Base-by-base conservation (phyloP, 345 rosid genomes). In the Nephelium lappaceum region DNA sequence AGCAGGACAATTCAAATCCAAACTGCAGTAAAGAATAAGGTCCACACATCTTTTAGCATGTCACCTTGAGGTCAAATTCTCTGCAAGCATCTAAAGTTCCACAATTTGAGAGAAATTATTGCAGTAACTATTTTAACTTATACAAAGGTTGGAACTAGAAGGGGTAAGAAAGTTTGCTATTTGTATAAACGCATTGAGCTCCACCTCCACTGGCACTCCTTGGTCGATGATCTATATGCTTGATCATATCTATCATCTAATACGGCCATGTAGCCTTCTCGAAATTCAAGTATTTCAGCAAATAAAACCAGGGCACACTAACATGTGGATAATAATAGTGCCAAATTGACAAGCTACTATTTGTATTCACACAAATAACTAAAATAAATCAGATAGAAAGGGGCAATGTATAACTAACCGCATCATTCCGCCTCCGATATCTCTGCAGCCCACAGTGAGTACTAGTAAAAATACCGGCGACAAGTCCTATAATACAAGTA, bases 381-480 rank as follows among this genome's bases (percentile, higher is more conserved):
- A 60, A 55, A 69, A 72, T 71, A 73, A 61, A 51, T 8, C 1
- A 61, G n/a, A 27, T 6, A 7, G 5, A 14, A 39, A 65, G n/a
- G 58, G 53, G 69, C 60, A 58, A 45, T 25, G 62, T 53, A 76
- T 73, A 51, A 87, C 94, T 87, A 78, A 94, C 98, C 95, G 89
- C 89, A 79, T 95, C 98, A 77, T 84, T 86, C 84, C 77, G 83
- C 79, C 87, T 83, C 70, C 95, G 87, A 67, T 89, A 91, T 82
- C 83, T 83, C 76, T 89, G 92, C 81, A 92, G 81, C 69, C 89
- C 93, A 82, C 98, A 93, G 7, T 81, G 89, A 12, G 97, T 88
- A 68, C 75, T 23, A 19, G 89, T 77, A 74, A 90, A 91, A 79
- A 92, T 81, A 83, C 97, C 98, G 76, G 90, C 92, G 71, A 91